Conservation (phyloP, 1,284 basidiomycete species). For the Trichosporon ovoides region DNA sequence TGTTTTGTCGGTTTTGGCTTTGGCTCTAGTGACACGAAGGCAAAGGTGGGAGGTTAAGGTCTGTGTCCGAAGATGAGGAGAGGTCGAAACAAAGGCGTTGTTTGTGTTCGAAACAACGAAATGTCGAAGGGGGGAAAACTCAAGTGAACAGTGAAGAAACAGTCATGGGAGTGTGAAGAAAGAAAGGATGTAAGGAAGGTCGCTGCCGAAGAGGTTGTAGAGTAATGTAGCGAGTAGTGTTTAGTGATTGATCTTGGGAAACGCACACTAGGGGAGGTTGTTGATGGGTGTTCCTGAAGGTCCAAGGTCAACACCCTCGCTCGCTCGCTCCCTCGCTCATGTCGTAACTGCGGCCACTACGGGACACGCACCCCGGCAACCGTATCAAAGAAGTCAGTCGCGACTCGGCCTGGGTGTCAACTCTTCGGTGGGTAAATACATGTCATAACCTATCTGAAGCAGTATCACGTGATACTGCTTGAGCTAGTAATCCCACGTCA, state of each 20-base stretch:
- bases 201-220: neutral
- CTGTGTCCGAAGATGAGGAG: neutral
- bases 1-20: neutral
- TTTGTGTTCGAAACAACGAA: neutral
- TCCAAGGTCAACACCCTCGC: neutral
- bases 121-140: too few relatives aligned
- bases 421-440: too few relatives aligned
- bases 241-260: neutral
- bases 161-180: neutral
- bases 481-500: neutral
- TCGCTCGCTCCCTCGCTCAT: neutral
- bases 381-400: constrained; percentile 3
- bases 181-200: neutral
- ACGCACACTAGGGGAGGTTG: constrained; percentile 1
- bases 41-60: neutral
- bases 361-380: neutral
- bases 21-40: neutral
- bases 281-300: constrained; percentile 2
- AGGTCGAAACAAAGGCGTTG: neutral
- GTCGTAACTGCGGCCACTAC: neutral
- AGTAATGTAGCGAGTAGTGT: neutral
- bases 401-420: too few relatives aligned
- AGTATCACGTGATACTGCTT: neutral
- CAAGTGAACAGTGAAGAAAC: neutral
- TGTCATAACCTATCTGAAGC: too few relatives aligned